Percentiles rank a stretch among this genome's conserved stretches.
These are phyloP conservation scores for Bisporella sp. DNA, from an alignment of 2,329 filamentous ascomycete genomes.

Conservation along the genomic window DNA sequence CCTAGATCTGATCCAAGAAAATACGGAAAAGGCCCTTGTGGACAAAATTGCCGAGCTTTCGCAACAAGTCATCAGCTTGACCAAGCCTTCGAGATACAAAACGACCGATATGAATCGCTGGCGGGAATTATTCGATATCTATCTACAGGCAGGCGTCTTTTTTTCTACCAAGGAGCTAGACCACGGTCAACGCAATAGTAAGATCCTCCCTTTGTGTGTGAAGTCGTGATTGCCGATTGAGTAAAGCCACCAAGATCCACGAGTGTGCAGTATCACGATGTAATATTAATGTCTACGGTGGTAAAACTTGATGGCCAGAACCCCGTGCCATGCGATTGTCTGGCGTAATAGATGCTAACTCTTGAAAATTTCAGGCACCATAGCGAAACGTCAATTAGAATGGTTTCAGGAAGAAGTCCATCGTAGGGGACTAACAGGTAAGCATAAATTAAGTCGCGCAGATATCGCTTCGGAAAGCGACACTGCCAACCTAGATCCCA, in stretches of 20 bases:
- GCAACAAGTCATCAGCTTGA: conserved; percentile 52
- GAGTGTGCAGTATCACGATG: no score
- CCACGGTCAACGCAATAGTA: conserved; percentile 58
- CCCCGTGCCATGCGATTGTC: no score
- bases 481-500: no score
- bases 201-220: no score
- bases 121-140: conserved; percentile 76
- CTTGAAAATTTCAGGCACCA: conserved; percentile 25
- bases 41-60: conserved; percentile 58
- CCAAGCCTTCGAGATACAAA: conserved; percentile 55
- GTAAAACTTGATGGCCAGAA: no score
- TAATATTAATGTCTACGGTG: no score
- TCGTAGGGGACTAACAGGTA: conserved; percentile 48
- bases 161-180: conserved; percentile 71
- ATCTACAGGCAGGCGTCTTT: conserved; percentile 73
- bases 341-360: no score
- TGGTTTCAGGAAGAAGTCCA: conserved; percentile 66
- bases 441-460: not conserved
- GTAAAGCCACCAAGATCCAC: no score
- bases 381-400: conserved; percentile 57
- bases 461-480: no score
- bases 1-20: conserved; percentile 56
- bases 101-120: conserved; percentile 64
- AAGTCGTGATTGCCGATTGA: no score
- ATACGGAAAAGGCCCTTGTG: conserved; percentile 58